phyloP scores from a whole-genome alignment of 108 stramenopile species.

The Nitzschia sp. region DNA sequence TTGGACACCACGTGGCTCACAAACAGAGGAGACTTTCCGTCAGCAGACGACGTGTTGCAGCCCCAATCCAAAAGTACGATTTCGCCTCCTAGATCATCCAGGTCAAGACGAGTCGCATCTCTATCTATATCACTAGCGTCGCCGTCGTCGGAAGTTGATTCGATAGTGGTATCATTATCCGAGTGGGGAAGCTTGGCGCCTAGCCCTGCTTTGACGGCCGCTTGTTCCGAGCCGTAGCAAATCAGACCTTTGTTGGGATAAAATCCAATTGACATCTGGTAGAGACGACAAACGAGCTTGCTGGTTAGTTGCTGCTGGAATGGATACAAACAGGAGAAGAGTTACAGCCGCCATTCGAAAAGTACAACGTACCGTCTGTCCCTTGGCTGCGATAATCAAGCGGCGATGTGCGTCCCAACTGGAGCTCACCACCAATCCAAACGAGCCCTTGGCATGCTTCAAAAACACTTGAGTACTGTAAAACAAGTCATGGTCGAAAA shows the following conservation, averaged over 20 bases:
- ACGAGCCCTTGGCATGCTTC: constrained; percentile 73
- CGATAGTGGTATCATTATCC: not conserved
- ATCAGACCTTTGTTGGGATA: constrained; percentile 79
- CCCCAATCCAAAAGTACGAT: constrained; percentile 64
- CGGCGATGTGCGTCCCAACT: constrained; percentile 76
- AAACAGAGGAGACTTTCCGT: not conserved
- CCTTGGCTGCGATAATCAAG: constrained; percentile 77
- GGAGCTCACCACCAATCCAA: constrained; percentile 66
- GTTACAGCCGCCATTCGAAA: too few relatives aligned
- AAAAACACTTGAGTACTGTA: constrained; percentile 63
- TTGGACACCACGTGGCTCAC: constrained; percentile 35
- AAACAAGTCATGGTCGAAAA: constrained; percentile 82
- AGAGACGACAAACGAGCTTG: too few relatives aligned
- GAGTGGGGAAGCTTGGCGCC: constrained; percentile 26
- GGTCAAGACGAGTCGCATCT: constrained; percentile 61
- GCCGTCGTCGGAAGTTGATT: not conserved
- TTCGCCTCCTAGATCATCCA: constrained; percentile 76
- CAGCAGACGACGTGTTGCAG: constrained; percentile 21
- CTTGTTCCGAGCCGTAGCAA: constrained; percentile 83
- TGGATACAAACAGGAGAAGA: too few relatives aligned
- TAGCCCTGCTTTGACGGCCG: constrained; percentile 79
- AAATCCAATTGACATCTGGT: constrained; percentile 66
- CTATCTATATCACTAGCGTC: constrained; percentile 43
- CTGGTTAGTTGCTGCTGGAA: too few relatives aligned
- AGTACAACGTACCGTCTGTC: constrained; percentile 51